Base-by-base conservation (phyloP, 495 filamentous ascomycete genomes). In the Chlorociboria aeruginascens region DNA sequence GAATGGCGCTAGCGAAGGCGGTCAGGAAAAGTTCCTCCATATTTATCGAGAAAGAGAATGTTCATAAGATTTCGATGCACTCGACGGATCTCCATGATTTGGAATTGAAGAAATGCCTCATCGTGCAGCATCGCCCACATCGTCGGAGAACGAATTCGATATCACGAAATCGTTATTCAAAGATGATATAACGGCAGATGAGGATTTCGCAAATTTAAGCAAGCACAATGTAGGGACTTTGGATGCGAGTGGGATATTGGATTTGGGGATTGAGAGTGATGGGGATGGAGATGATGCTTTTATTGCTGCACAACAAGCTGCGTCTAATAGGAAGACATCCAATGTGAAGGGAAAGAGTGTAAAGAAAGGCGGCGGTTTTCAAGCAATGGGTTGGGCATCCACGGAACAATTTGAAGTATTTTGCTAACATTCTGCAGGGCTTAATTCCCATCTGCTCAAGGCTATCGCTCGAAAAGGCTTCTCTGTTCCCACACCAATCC, bases 361-460 rank as follows among this genome's bases (percentile, higher is more conserved):
- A 11, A 96, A 97, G 73, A 94, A 92, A 60, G 86, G 87, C 37
- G 89, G 90, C 58, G 92, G 90, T 36, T 99, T 96, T 62, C 92
- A 98, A 64, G 82, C 83, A 35, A 95, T 98, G 90, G 93, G 86
- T 71, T 54, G 20, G 20, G 20, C 20, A 25, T 25, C 33, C 61
- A 48, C 28, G 42, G 48, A 33, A 11, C 20, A 17, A 12, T 4
- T 39, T 25, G 9, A 25, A 48, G 25, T 47, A 10, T 28, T 30
- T 20, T 33, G 31, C 48, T 58, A 48, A 55, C 45, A 20, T 14
- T 33, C 29, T 12, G 1, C 48, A 81, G 77, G 82, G 38, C 70
- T 99, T 32, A 92, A 83, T 68, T 63, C 76, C 29, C 78, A 81
- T 40, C 70, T 99, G 11, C 68, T 97, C 29, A 87, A 89, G 58